These are phyloP conservation scores for Cladophialophora exuberans DNA, from an alignment of 2,329 filamentous ascomycete species.

Conservation along the genomic window DNA sequence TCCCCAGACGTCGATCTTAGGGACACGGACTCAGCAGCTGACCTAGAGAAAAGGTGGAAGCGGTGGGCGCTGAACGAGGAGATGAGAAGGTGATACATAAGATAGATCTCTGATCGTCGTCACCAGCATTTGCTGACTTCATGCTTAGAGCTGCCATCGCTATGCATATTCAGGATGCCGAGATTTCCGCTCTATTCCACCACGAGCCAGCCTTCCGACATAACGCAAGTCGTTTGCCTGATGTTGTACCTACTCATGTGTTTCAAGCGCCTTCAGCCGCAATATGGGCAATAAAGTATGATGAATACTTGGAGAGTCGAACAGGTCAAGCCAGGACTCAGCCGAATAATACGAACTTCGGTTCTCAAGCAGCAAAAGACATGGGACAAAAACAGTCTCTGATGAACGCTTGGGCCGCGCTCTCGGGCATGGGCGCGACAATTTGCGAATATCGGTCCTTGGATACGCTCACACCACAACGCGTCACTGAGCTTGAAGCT, in stretches of 20 bases:
- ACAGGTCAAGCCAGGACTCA: neutral
- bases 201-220: slow-evolving; percentile 25
- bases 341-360: neutral
- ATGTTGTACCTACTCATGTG: neutral
- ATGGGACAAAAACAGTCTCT: neutral
- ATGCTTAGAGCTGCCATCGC: slow-evolving; percentile 1
- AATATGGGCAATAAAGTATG: slow-evolving; percentile 10
- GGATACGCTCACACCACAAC: neutral
- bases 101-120: neutral
- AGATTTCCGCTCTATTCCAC: slow-evolving; percentile 34
- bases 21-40: neutral
- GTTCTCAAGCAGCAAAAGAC: neutral
- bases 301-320: neutral
- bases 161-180: slow-evolving; percentile 36
- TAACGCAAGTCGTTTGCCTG: neutral
- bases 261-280: slow-evolving; percentile 5
- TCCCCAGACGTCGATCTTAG: neutral
- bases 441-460: slow-evolving; percentile 20
- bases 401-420: slow-evolving; percentile 8
- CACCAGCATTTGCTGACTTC: neutral
- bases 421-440: slow-evolving; percentile 27
- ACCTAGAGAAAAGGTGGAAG: slow-evolving; percentile 3
- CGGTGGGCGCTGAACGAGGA: slow-evolving; percentile 8
- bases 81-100: slow-evolving; percentile 8
- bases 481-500: neutral